phyloP scores from a whole-genome alignment of 768 basidiomycete genomes.

The Termitomyces sp. region DNA sequence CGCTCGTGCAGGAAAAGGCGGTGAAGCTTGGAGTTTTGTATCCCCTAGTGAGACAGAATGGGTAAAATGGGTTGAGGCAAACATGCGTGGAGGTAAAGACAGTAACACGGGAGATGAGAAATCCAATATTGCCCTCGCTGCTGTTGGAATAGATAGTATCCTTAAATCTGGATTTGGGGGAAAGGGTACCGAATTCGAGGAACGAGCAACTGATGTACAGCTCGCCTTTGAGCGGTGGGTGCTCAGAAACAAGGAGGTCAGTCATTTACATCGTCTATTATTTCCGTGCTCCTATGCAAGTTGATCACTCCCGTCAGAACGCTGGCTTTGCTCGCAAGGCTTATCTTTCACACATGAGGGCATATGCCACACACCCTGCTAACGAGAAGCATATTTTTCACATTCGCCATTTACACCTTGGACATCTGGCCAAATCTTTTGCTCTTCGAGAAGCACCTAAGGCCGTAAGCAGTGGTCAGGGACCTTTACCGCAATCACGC shows the following conservation, averaged over 20 bases:
- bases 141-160: conserved; percentile 63
- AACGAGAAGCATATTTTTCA: conserved; percentile 97
- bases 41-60: conserved; percentile 82
- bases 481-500: conserved; percentile 15
- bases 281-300: conserved; percentile 3
- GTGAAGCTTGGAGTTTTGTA: conserved; percentile 94
- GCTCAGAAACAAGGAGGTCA: conserved; percentile 60
- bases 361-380: conserved; percentile 94
- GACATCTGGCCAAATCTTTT: conserved; percentile 91
- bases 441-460: conserved; percentile 83
- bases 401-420: conserved; percentile 88
- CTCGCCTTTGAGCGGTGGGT: conserved; percentile 96
- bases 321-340: conserved; percentile 73
- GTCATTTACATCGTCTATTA: conserved; percentile 15
- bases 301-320: conserved; percentile 45
- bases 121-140: conserved; percentile 44
- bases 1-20: conserved; percentile 91
- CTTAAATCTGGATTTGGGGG: conserved; percentile 85
- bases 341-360: conserved; percentile 88
- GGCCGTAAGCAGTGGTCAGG: conserved; percentile 28
- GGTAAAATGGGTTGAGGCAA: conserved; percentile 84
- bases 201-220: conserved; percentile 92
- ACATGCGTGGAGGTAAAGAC: conserved; percentile 57
- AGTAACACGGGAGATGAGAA: conserved; percentile 22
- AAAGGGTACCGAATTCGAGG: conserved; percentile 72